Base-by-base conservation (phyloP, 2,329 filamentous ascomycete genomes). In the Penicillium nordicum region DNA sequence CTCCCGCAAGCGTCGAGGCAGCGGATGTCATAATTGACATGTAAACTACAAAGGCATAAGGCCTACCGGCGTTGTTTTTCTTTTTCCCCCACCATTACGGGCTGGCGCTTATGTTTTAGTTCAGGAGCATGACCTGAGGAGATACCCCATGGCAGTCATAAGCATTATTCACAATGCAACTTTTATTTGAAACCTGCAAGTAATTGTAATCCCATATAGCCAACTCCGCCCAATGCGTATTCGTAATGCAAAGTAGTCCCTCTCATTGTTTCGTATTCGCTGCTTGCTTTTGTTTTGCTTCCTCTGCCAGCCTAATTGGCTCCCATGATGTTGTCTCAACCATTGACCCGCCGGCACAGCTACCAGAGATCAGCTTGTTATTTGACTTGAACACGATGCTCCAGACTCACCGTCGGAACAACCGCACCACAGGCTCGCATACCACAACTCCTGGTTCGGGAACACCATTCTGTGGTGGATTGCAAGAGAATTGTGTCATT, bases 251-350 rank as follows among this genome's bases (percentile, higher is more conserved):
- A 57, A 50, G 32, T 34, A 51, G 29, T 14, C 25, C 36, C 16
- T 25, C 23, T 58, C 34, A 63, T 23, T 51, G 66, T 61, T 67
- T 71, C 56, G 62, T 59, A 29, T 52, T 52, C 53, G 65, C 63
- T 59, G 67, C 63, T 40, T 63, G 42, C 43, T 63, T 60, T 47
- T 62, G 61, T 60, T 65, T 67, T 65, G 69, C 68, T 16, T 74
- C 73, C 63, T 75, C 69, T 25, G 64, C 64, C 47, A 65, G 46
- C 32, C 66, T 54, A 18, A 70, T 58, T 34, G 69, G 76, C 66
- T 86, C 84, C 82, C 82, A 85, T 47, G 78, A 76, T 36, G 84
- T 87, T 34, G 84, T 87, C 69, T 87, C 84, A 14, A 86, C 81
- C 45, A 79, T 82, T 63, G 85, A 68, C 21, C 82, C 82, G 63